Base-by-base conservation (phyloP, 176 grass and related monocot genomes). In the Hordeum marinum region DNA sequence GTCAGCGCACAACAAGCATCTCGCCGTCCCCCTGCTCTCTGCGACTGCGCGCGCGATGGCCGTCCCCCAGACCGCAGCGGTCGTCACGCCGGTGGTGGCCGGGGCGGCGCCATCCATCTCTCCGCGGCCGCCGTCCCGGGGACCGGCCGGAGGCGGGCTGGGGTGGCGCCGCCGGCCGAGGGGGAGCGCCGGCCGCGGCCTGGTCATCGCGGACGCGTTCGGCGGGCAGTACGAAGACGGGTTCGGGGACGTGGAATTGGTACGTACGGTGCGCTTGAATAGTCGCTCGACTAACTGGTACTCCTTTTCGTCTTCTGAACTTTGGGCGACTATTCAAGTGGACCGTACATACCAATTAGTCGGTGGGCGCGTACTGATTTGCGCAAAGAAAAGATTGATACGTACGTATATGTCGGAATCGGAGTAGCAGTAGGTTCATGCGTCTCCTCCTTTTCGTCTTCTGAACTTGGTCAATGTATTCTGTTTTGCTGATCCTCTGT, bases 171-270 rank as follows among this genome's bases (percentile, higher is more conserved):
- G 81, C 17, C 85, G 69, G 63, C 73, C 60, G 64, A 64, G 60
- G 32, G 32, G 81, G 18, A 63, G 55, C 36, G 42, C 59, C 25
- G 6, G 76, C 63, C 87, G 80, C 81, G 11, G 78, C 14, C 77
- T 79, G 78, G 79, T 88, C 29, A 26, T 90, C 85, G 88, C 88
- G 39, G 79, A 63, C 79, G 88, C 88, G 79, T 81, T 93, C 82
- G 91, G 79, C 66, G 91, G 88, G 32, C 40, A 77, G 85, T 93
- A 93, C 79, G 91, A 93, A 4, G 85, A 93, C 17, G 91, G 88
- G 39, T 93, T 88, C 82, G 91, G 80, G 3, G 91, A 93, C 55
- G 85, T 93, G 48, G 75, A 88, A 59, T 73, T 72, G 89, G 89
- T 87, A 80, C 40, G 41, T 68, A 15, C 11, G 10, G 77, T 39